Evolutionary conservation across 345 rosid genomes (phyloP).

Genomic region (Clarkia xantiana): DNA sequence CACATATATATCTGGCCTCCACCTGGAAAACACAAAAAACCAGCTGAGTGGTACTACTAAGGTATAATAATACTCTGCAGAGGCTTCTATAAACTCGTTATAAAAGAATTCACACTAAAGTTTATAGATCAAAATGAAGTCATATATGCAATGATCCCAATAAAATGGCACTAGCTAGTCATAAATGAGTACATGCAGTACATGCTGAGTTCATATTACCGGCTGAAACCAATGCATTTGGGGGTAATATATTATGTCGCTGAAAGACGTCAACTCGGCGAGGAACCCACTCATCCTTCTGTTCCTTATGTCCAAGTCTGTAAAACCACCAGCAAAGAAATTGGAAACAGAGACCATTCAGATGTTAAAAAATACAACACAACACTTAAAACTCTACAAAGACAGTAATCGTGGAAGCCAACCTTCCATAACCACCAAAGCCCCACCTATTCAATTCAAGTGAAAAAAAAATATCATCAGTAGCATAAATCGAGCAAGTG

Average conservation of each 20-base stretch:
- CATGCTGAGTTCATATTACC: slow-evolving; percentile 80
- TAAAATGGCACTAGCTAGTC: neutral
- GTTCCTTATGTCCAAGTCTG: slow-evolving; percentile 98
- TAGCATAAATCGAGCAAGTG: slow-evolving; percentile 6
- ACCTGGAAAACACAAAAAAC: slow-evolving; percentile 42
- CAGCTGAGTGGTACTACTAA: too few species aligned
- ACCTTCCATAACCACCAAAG: slow-evolving; percentile 99
- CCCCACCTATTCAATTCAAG: slow-evolving; percentile 67
- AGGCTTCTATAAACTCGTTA: too few species aligned
- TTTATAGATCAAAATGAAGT: neutral
- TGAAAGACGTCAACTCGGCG: slow-evolving; percentile 79
- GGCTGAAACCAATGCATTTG: slow-evolving; percentile 70
- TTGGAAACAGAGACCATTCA: too few species aligned
- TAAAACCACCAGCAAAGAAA: slow-evolving; percentile 7
- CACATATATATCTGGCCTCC: slow-evolving; percentile 99
- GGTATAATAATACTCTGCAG: too few species aligned
- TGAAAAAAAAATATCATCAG: slow-evolving; percentile 9
- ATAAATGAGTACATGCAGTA: slow-evolving; percentile 62
- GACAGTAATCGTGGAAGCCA: slow-evolving; percentile 11
- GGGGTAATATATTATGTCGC: slow-evolving; percentile 60
- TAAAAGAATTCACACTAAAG: too few species aligned
- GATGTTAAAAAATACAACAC: neutral
- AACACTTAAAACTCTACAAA: neutral
- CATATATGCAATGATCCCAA: too few species aligned
- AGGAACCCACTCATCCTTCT: slow-evolving; percentile 95